Evolutionary conservation across 495 filamentous ascomycete genomes (phyloP), one percentile per base, ranked within the genome.

Genomic region (Massariosphaeria phaeospora): DNA sequence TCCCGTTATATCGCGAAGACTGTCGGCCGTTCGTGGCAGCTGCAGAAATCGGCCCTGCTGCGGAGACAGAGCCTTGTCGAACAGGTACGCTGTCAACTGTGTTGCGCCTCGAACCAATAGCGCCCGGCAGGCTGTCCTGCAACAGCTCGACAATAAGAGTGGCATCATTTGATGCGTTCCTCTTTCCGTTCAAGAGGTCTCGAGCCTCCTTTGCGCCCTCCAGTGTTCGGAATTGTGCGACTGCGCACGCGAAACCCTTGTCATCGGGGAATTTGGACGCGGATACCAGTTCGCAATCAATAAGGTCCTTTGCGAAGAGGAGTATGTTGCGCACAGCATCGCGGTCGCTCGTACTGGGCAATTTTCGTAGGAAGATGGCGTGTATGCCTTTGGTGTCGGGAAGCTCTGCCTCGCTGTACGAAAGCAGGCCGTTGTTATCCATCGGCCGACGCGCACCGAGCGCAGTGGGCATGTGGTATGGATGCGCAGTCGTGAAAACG

Each of bases 321-420:
- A 94, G 76, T 84, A 96, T 90, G 57, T 84, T 79, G 55, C 84
- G 81, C 54, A 95, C 73, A 33, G 80, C 77, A 52, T 91, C 85
- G 49, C 82, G 76, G 44, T 79, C 82, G 17, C 82, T 91, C 62
- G 84, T 88, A 47, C 74, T 67, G 6, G 90, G 86, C 0, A 96
- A 77, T 62, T 82, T 85, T 57, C 86, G 86, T 71, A 96, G 84
- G 43, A 88, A 68, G 47, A 81, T 83, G 67, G 74, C 77, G 62
- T 71, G 63, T 2, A 31, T 31, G 13, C 55, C 43, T 17, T 66
- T 59, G 29, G 52, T 49, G 21, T 69, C 65, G 27, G 61, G 35
- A 25, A 55, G 12, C 33, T 66, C 62, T 23, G 45, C 31, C 52
- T 63, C 59, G 49, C 55, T 60, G 35, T 59, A 64, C 15, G 53